phyloP scores from a whole-genome alignment of 2,329 filamentous ascomycete genomes.

The Pseudogymnoascus destructans region DNA sequence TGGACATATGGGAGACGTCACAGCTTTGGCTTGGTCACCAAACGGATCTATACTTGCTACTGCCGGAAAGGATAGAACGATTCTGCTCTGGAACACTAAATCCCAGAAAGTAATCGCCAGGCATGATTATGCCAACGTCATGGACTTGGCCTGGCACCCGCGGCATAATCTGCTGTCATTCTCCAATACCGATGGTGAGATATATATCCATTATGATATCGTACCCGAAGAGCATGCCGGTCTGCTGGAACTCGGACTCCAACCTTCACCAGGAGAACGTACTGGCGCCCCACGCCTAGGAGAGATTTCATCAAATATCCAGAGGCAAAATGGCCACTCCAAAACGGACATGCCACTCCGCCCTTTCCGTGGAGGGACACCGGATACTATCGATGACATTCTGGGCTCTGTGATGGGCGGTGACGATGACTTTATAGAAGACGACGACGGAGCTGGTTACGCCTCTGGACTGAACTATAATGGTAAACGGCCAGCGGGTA shows the following conservation, averaged over 20 bases:
- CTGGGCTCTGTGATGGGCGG: conserved; percentile 45
- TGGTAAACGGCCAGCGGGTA: conserved; percentile 46
- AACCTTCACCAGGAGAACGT: conserved; percentile 76
- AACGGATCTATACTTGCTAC: conserved; percentile 80
- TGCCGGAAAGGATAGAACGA: conserved; percentile 52
- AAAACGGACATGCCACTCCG: conserved; percentile 35
- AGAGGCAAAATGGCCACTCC: conserved; percentile 41
- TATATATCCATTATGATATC: conserved; percentile 75
- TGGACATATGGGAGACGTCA: conserved; percentile 74
- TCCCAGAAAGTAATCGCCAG: conserved; percentile 70
- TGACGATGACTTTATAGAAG: conserved; percentile 71
- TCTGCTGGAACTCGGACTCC: conserved; percentile 43
- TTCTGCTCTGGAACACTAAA: conserved; percentile 79
- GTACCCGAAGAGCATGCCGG: conserved; percentile 44
- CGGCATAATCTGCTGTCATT: conserved; percentile 80
- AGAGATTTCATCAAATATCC: conserved; percentile 54
- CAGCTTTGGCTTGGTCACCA: conserved; percentile 80
- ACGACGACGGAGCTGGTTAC: conserved; percentile 92
- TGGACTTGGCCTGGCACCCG: conserved; percentile 84
- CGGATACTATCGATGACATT: conserved; percentile 74
- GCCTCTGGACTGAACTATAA: conserved; percentile 46
- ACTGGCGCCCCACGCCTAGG: conserved; percentile 45
- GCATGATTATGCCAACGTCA: conserved; percentile 69
- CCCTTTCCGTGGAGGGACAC: conserved; percentile 45
- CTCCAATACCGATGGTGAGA: conserved; percentile 81